A percentile compares a stretch with the other conserved stretches of the same genome.
Conservation (phyloP, 1,139 yeast genomes). For the Kluyveromyces sp. region DNA sequence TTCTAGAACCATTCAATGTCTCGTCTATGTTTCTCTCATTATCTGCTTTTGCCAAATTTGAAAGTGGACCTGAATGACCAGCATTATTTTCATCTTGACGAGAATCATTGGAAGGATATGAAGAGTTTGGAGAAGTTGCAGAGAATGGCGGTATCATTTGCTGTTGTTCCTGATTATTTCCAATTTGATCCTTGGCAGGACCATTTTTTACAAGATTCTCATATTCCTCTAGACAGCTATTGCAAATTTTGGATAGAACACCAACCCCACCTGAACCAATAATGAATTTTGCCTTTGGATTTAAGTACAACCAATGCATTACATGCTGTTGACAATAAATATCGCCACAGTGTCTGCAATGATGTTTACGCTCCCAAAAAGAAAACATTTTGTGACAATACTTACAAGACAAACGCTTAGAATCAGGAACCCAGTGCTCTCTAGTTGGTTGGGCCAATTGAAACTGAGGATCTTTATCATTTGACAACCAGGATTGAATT, state of each 20-base stretch:
- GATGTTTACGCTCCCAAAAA: constrained; percentile 82
- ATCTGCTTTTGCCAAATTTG: constrained; percentile 2
- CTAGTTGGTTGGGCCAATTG: constrained; percentile 41
- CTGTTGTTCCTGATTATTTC: constrained; percentile 15
- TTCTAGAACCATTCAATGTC: constrained; percentile 4
- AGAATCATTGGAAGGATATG: not conserved
- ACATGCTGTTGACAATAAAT: constrained; percentile 70
- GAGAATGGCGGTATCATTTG: constrained; percentile 2
- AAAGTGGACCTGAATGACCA: not conserved
- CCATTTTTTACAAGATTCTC: constrained; percentile 39
- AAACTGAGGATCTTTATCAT: constrained; percentile 2
- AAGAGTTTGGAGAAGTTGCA: not conserved
- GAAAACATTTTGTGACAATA: constrained; percentile 61
- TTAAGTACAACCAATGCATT: constrained; percentile 43
- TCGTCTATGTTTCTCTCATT: constrained; percentile 6
- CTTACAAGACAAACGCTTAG: constrained; percentile 54
- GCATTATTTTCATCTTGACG: not conserved
- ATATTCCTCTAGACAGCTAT: constrained; percentile 62
- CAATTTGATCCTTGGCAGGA: constrained; percentile 13
- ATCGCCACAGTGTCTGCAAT: constrained; percentile 91
- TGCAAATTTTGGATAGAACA: constrained; percentile 71
- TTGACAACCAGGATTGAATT: constrained; percentile 6
- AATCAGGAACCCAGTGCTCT: constrained; percentile 76
- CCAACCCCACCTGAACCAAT: constrained; percentile 73
- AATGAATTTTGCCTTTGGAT: constrained; percentile 62